Conservation (phyloP, 495 filamentous ascomycete genomes). For the Hypoxylon cercidicola region DNA sequence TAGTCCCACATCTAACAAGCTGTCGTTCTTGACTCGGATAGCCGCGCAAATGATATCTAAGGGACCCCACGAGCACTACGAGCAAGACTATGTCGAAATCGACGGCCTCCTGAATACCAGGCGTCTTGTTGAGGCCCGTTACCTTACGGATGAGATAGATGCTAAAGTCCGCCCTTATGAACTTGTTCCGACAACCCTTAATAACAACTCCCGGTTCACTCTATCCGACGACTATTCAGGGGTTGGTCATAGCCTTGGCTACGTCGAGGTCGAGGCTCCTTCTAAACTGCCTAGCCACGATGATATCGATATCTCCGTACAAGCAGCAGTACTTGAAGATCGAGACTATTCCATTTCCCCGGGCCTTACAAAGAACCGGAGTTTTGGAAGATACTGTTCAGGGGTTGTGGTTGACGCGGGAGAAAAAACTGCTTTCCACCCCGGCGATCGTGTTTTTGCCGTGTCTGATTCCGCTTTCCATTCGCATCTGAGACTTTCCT, state of each 20-base stretch:
- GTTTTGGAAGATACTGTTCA: constrained; percentile 1
- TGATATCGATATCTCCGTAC: neutral
- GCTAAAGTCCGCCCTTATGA: constrained; percentile 4
- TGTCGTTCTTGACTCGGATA: constrained; percentile 8
- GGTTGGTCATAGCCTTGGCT: neutral
- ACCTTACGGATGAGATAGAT: constrained; percentile 2
- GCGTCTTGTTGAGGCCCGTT: constrained; percentile 26
- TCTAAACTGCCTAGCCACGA: neutral
- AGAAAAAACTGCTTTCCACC: constrained; percentile 26
- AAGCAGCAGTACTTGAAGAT: neutral
- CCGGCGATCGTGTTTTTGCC: constrained; percentile 53
- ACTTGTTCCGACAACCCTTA: neutral
- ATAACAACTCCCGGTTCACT: neutral
- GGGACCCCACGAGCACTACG: constrained; percentile 7
- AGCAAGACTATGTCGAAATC: constrained; percentile 32
- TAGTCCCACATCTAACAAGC: neutral
- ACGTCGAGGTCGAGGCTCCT: neutral
- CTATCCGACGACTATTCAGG: constrained; percentile 5
- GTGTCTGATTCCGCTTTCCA: constrained; percentile 42
- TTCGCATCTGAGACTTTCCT: constrained; percentile 26
- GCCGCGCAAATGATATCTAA: constrained; percentile 8
- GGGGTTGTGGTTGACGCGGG: constrained; percentile 5
- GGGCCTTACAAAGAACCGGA: neutral
- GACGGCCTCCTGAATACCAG: constrained; percentile 30
- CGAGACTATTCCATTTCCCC: neutral